phyloP scores from a whole-genome alignment of 805 yeast genomes.

The Scheffersomyces stipitis region DNA sequence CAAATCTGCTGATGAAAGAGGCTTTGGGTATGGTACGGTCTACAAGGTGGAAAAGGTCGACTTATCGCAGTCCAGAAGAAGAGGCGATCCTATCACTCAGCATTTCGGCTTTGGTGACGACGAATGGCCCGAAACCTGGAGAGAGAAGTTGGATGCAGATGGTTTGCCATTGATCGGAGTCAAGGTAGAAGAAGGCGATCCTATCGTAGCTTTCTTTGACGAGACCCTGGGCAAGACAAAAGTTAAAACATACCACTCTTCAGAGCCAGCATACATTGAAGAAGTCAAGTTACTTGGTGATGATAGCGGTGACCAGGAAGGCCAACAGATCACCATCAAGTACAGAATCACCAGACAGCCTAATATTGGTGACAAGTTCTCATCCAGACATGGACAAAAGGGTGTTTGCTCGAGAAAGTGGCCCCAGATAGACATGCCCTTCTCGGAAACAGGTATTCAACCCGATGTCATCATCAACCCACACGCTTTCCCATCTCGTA shows the following conservation, averaged over 20 bases:
- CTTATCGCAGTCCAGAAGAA: conserved; percentile 68
- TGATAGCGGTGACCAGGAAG: conserved; percentile 70
- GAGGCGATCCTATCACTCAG: conserved; percentile 93
- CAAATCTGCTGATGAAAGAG: conserved; percentile 96
- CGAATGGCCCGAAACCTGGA: conserved; percentile 90
- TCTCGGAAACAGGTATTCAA: conserved; percentile 92
- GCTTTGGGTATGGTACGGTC: conserved; percentile 96
- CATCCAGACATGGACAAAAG: conserved; percentile 97
- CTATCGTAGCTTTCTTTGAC: conserved; percentile 89
- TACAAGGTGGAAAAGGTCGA: conserved; percentile 94
- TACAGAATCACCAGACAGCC: conserved; percentile 90
- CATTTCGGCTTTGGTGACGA: conserved; percentile 94
- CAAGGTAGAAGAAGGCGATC: conserved; percentile 91
- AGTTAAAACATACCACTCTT: conserved; percentile 88
- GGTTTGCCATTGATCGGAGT: conserved; percentile 91
- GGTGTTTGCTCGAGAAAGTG: conserved; percentile 98
- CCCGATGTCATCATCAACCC: conserved; percentile 98
- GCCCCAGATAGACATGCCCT: conserved; percentile 97
- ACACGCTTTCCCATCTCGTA: conserved; percentile 99
- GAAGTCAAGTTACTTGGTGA: conserved; percentile 92
- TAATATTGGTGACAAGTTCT: conserved; percentile 94
- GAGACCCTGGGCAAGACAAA: conserved; percentile 89
- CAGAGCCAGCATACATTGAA: conserved; percentile 92
- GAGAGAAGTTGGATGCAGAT: conserved; percentile 82
- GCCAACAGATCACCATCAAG: conserved; percentile 84